Conservation (phyloP, 345 rosid genomes). For the Draba incana region DNA sequence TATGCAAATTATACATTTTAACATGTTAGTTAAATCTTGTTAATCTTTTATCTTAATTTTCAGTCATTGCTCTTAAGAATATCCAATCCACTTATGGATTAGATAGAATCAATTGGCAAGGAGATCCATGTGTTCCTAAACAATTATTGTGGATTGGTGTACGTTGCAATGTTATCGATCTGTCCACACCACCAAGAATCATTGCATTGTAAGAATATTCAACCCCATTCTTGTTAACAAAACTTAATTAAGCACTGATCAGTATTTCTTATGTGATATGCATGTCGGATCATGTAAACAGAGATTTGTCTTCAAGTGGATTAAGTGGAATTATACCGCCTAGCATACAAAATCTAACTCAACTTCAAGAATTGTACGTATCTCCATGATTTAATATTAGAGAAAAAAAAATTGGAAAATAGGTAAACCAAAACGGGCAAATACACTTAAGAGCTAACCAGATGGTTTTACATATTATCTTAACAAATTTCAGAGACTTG, state of each 20-base stretch:
- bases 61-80: constrained; percentile 47
- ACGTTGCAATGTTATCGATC: constrained; percentile 33
- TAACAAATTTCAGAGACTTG: constrained; percentile 3
- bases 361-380: constrained; percentile 48
- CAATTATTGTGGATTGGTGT: constrained; percentile 43
- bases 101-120: constrained; percentile 47
- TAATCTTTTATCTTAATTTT: neutral
- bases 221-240: too few species aligned
- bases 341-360: constrained; percentile 39
- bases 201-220: constrained; percentile 47
- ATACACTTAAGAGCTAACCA: too few species aligned
- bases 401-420: too few species aligned
- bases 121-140: constrained; percentile 53
- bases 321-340: constrained; percentile 41
- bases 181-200: constrained; percentile 43
- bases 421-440: too few species aligned
- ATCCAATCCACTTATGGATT: constrained; percentile 45
- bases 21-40: neutral
- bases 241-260: too few species aligned
- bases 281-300: too few species aligned
- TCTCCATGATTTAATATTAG: too few species aligned
- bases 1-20: too few species aligned
- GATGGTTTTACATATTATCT: too few species aligned
- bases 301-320: constrained; percentile 49
- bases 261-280: too few species aligned